A percentile compares a stretch with the other conserved stretches of the same genome.
These are phyloP conservation scores for Blastobotrys arbuscula DNA, from an alignment of 1,139 yeast species.

Conservation along the genomic window DNA sequence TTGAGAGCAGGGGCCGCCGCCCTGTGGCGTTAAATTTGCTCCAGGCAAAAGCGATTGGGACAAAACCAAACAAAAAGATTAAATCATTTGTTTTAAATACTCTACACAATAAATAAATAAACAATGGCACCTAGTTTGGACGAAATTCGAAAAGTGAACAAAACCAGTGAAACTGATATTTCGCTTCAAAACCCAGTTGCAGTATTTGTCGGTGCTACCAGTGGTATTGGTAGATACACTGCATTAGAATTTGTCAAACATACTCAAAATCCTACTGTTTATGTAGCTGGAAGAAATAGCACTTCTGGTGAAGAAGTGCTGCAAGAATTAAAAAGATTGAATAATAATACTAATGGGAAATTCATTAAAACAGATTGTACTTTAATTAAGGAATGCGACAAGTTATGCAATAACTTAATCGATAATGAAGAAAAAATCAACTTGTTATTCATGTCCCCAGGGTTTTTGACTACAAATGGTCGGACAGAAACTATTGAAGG, in stretches of 20 bases:
- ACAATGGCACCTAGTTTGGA: constrained; percentile 4
- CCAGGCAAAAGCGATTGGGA: no score
- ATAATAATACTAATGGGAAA: constrained; percentile 21
- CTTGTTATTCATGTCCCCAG: constrained; percentile 25
- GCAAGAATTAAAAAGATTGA: constrained; percentile 23
- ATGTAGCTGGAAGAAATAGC: constrained; percentile 31
- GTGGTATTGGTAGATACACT: constrained; percentile 32
- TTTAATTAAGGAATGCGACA: constrained; percentile 26
- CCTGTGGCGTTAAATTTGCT: no score
- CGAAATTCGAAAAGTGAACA: constrained; percentile 3
- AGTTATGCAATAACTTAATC: constrained; percentile 20
- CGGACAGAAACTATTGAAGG: constrained; percentile 30
- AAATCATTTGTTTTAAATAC: no score
- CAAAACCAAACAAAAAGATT: no score
- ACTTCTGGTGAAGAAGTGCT: constrained; percentile 23
- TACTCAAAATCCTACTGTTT: constrained; percentile 28
- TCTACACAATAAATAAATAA: background rate
- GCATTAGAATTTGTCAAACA: constrained; percentile 30
- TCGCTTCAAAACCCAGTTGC: constrained; percentile 23
- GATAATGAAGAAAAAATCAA: constrained; percentile 27
- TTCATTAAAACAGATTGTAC: constrained; percentile 27
- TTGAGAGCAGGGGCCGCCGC: no score
- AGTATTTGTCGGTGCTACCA: constrained; percentile 33
- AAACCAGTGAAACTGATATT: background rate
- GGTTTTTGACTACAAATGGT: constrained; percentile 21